Base-by-base conservation (phyloP, 106 monocot species). In the Apostasia ramifera region DNA sequence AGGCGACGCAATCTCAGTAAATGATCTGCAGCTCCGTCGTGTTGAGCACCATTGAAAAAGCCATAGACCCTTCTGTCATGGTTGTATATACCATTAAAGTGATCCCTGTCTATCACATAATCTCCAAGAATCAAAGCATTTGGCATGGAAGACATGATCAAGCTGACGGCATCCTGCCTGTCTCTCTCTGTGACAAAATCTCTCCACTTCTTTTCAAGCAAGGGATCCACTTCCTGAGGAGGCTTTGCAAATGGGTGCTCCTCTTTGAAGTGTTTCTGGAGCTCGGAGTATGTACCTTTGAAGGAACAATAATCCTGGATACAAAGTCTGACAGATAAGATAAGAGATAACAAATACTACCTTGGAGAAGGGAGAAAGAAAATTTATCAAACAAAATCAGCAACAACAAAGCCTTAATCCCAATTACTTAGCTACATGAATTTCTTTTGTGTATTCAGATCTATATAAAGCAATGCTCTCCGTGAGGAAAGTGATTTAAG, bases 141-240 rank as follows among this genome's bases (percentile, higher is more conserved):
- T 2, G 53, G 55, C 55, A 70, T 57, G 5, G 56, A 40, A 5
- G 70, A 57, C 3, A 12, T 45, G 40, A 70, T 45, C 4, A 43
- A 54, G 55, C 70, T 70, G 14, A 69, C 9, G 13, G 11, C 55
- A 45, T 70, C 70, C 43, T 57, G 69, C 39, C 46, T 44, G 4
- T 71, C 56, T 7, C 60, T 59, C 59, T 50, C 44, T 10, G n/a
- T 12, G 59, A 11, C 71, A 0, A 71, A 4, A 8, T 40, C 50
- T 59, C 40, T 71, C 75, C 75, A 75, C 48, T 68, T 50, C 7
- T 58, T 42, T 47, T 66, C 67, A 26, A 46, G 45, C 39, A 44
- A 44, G 5, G 71, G 71, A 49, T 71, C 59, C 1, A 46, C 59
- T 42, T 58, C 59, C 13, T 8, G 40, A 60, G 71, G 47, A 45